Base-by-base conservation (phyloP, 805 yeast species). In the Myxozyma mucilagina region DNA sequence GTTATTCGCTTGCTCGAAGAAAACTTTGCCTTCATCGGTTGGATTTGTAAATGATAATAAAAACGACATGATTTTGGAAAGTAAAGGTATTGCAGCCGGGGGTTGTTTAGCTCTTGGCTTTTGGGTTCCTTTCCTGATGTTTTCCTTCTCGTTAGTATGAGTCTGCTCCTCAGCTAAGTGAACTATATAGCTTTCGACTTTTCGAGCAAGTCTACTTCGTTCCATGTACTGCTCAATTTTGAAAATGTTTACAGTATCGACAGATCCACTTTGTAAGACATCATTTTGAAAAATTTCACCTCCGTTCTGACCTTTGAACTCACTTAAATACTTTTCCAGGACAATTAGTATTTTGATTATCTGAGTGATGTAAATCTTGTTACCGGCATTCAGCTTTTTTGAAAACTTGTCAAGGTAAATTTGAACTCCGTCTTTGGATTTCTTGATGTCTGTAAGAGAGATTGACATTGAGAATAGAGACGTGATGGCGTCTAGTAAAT, bases 121-220 rank as follows among this genome's bases (percentile, higher is more conserved):
- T 16, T 14, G 43, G 7, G 31, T 34, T n/a, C 31, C 24, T 18
- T 34, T 50, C 43, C 6, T 20, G 35, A 43, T 49, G 29, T 42
- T 44, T 11, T 45, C 60, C 57, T 48, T 50, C 20, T 11, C 53
- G n/a, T 41, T 38, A 34, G 45, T 61, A 43, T 35, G 52, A 16
- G 11, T 9, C 42, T 35, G 53, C 11, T 36, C 39, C 7, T 57
- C 47, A 9, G 24, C 43, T 8, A 49, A 24, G 36, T 60, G 51
- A 13, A 42, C 38, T 20, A 58, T 45, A 67, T 88, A 93, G 0
- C 84, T 78, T 66, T 93, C 96, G 20, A 93, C 80, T 68, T 92
- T 92, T 73, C 83, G 89, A 0, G 96, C 96, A 39, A 92, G 84
- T 72, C 90, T 91, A 1, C 94, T 83, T 36, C 78, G 79, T 14